Evolutionary conservation across 306 rosid genomes (phyloP).

Genomic region (Pyrus betulifolia): DNA sequence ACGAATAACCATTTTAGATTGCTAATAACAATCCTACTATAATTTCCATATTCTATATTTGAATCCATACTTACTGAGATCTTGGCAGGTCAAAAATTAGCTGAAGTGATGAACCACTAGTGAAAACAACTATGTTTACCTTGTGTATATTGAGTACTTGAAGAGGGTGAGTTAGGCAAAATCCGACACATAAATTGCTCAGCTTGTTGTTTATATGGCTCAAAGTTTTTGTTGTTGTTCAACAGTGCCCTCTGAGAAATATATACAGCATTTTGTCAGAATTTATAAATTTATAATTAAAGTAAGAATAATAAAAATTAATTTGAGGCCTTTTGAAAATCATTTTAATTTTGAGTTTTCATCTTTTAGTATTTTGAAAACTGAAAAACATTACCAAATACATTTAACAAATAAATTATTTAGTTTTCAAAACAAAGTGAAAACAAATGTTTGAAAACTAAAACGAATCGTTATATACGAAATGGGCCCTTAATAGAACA

Average conservation of each 20-base stretch:
- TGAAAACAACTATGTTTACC: slow-evolving; percentile 27
- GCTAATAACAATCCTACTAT: no score
- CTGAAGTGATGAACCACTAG: no score
- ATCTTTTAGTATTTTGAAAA: no score
- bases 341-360: no score
- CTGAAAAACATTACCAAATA: no score
- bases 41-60: no score
- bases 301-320: no score
- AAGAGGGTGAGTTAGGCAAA: slow-evolving; percentile 78
- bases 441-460: neutral
- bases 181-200: slow-evolving; percentile 82
- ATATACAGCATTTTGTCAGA: neutral
- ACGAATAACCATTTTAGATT: no score
- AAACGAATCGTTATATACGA: neutral
- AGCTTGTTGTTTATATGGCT: slow-evolving; percentile 58
- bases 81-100: neutral
- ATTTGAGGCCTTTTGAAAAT: no score
- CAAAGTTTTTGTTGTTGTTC: slow-evolving; percentile 55
- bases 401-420: no score
- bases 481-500: neutral
- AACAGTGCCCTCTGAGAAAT: slow-evolving; percentile 47
- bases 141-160: slow-evolving; percentile 81
- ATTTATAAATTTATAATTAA: no score
- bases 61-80: neutral
- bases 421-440: neutral